A percentile compares a stretch with the other conserved stretches of the same genome.
These are phyloP conservation scores for Rhizopus stolonifer DNA, from an alignment of 371 early-diverging fungal species.

Conservation along the genomic window DNA sequence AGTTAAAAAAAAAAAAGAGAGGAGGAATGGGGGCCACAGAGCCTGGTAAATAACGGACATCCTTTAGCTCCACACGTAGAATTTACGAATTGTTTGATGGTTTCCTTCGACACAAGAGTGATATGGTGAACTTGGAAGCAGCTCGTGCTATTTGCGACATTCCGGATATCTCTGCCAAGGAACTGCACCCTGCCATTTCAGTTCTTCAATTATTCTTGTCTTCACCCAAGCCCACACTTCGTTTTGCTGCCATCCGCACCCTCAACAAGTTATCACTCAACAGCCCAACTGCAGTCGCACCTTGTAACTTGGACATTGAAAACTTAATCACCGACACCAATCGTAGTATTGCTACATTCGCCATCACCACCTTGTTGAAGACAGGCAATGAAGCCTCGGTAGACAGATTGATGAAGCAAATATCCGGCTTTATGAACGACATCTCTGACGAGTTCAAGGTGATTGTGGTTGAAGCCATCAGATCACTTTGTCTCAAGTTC, in stretches of 20 bases:
- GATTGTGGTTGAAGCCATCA: slow-evolving; percentile 96
- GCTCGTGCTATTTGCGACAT: slow-evolving; percentile 95
- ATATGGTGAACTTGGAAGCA: slow-evolving; percentile 98
- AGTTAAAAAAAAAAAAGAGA: slow-evolving; percentile 1
- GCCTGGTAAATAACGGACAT: background rate
- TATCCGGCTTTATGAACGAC: slow-evolving; percentile 94
- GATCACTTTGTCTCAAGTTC: slow-evolving; percentile 94
- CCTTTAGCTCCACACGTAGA: slow-evolving; percentile 60
- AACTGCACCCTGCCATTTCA: slow-evolving; percentile 91
- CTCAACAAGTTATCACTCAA: slow-evolving; percentile 88
- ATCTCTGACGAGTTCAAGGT: slow-evolving; percentile 98
- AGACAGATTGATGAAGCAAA: slow-evolving; percentile 97
- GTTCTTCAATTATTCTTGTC: slow-evolving; percentile 91
- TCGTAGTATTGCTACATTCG: slow-evolving; percentile 97
- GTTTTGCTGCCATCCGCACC: slow-evolving; percentile 96
- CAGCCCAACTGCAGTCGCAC: slow-evolving; percentile 86
- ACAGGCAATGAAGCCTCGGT: slow-evolving; percentile 98
- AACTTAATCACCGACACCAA: slow-evolving; percentile 93
- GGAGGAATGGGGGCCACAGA: background rate
- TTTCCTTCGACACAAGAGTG: slow-evolving; percentile 90
- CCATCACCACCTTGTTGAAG: slow-evolving; percentile 97
- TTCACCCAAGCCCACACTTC: slow-evolving; percentile 88
- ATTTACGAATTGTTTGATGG: slow-evolving; percentile 87
- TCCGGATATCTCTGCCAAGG: slow-evolving; percentile 77
- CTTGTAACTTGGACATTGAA: slow-evolving; percentile 97